Evolutionary conservation across 805 yeast species (phyloP).

Genomic region (Blastobotrys robertii): DNA sequence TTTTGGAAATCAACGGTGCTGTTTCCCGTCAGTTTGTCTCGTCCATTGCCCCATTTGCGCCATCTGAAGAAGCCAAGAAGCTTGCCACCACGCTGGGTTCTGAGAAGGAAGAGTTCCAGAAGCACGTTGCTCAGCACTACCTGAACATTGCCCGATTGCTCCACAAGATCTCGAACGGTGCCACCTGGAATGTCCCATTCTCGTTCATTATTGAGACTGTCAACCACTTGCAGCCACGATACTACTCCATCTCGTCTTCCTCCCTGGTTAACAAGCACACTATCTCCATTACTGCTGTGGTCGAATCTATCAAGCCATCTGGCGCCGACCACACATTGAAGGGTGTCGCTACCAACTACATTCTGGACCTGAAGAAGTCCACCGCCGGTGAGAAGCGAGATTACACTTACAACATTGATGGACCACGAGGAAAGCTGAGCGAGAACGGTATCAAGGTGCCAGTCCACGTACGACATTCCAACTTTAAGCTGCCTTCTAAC

Average conservation of each 20-base stretch:
- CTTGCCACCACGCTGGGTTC: slow-evolving; percentile 44
- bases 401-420: slow-evolving; percentile 61
- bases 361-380: slow-evolving; percentile 56
- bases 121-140: slow-evolving; percentile 48
- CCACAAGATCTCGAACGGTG: slow-evolving; percentile 47
- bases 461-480: slow-evolving; percentile 88
- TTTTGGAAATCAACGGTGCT: slow-evolving; percentile 85
- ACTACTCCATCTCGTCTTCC: slow-evolving; percentile 91
- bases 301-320: slow-evolving; percentile 47
- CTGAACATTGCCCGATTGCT: slow-evolving; percentile 72
- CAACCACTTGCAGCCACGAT: slow-evolving; percentile 82
- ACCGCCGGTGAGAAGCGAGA: slow-evolving; percentile 39
- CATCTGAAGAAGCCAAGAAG: slow-evolving; percentile 46
- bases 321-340: slow-evolving; percentile 37
- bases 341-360: slow-evolving; percentile 88
- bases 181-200: slow-evolving; percentile 79
- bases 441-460: slow-evolving; percentile 49
- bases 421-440: slow-evolving; percentile 59
- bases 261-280: slow-evolving; percentile 63
- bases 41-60: slow-evolving; percentile 73
- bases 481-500: slow-evolving; percentile 85
- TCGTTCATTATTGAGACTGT: slow-evolving; percentile 73
- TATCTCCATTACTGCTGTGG: slow-evolving; percentile 84
- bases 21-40: slow-evolving; percentile 81
- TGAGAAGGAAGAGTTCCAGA: slow-evolving; percentile 60